Base-by-base conservation (phyloP, 805 yeast genomes). In the Starmera pachycereana region DNA sequence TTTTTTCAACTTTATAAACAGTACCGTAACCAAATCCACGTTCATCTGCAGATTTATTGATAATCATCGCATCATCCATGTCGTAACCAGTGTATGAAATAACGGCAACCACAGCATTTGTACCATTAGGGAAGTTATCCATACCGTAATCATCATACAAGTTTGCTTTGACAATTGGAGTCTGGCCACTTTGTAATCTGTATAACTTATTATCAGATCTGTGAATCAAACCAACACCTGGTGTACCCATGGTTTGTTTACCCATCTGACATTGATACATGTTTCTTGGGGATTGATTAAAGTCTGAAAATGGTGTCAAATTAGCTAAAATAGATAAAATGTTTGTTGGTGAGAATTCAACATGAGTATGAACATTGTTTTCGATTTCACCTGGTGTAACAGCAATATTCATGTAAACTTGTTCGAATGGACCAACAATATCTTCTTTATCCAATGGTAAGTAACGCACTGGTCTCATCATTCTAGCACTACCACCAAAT, bases 181-280 rank as follows among this genome's bases (percentile, higher is more conserved):
- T 85, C 69, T 92, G 97, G 36, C 98, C 98, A 35, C 85, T 72
- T 65, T 92, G 98, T 51, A 92, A 68, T 53, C 90, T 79, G 65
- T 92, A 92, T 44, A 92, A 67, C 61, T 90, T 92, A 68, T 92
- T 92, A 62, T 92, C 98, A 1, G 96, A 83, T 63, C 98, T 76
- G 62, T 88, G 95, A 35, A 69, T 75, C 40, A 90, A 69, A 0
- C 95, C 97, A 47, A 92, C 96, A 66, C 97, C 97, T 8, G 98
- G 98, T 5, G 98, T 92, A 65, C 98, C 98, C 98, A 92, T 92
- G 16, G 98, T 90, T 70, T 92, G 98, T 68, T 92, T 92, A 77
- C 97, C 97, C 98, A 92, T 92, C 73, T 92, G 98, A 68, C 98
- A 92, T 69, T 92, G 98, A 63, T 92, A 92, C 97, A 92, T 92